Evolutionary conservation across 2,329 filamentous ascomycete genomes (phyloP), one percentile per base, ranked within the genome.

Genomic region (Arachnomyces sp.): DNA sequence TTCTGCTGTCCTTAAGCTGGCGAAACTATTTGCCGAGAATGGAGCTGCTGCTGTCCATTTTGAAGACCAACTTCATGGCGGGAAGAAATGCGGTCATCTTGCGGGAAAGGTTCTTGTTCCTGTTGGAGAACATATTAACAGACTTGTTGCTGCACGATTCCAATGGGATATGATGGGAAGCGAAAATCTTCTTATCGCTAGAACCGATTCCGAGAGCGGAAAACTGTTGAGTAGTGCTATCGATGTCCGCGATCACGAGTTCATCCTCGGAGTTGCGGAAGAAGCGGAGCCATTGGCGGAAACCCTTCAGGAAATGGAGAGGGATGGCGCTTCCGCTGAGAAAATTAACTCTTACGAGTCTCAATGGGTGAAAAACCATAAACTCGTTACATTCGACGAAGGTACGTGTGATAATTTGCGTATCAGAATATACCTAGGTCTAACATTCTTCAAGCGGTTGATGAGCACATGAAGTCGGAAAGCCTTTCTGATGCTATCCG

Each of bases 141-240:
- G 92, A 18, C 78, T 98, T 3, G 82, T 88, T 14, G 89, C 92
- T 2, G 82, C 90, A 3, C 82, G 92, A 44, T 95, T 95, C 69
- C 92, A 98, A 59, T 98, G 90, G 90, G 92, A 98, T 56, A 74
- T 95, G 52, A 96, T 98, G 90, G 92, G 90, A 34, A 82, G 79
- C 38, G 92, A 98, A 68, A 96, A 94, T 61, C 74, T 96, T 3
- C 80, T 96, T 31, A 92, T 98, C 58, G 92, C 92, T 2, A 82
- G 92, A 43, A 96, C 92, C 1, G 92, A 98, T 63, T 93, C 88
- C 1, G 92, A 96, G 65, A 94, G 86, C 46, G 92, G 90, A 34
- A 89, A 82, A 60, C 75, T 98, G 15, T 74, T 98, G 40, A 93
- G 84, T 43, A 94, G 84, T 44, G 86, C 88, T 11, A 84, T 98